Evolutionary conservation across 352 stramenopile genomes (phyloP), one percentile per base, ranked within the genome.

Genomic region (Achlya hypogyna): DNA sequence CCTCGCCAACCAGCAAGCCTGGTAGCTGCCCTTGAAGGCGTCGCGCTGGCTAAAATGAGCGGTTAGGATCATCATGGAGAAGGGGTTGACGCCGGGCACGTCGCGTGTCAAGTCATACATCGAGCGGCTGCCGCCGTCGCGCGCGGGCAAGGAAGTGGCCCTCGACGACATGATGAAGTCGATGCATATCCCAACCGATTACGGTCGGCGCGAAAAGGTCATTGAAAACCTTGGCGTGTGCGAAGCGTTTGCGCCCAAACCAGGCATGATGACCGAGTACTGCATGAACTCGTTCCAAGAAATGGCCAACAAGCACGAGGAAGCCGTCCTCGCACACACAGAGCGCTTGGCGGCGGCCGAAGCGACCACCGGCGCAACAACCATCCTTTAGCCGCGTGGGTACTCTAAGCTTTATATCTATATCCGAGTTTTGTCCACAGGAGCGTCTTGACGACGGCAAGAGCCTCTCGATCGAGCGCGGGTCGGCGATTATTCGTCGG

Each of bases 131-230:
- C 38, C 60, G 12, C 60, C 60, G 23, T 42, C 51, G 31, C 60
- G 60, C 32, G 60, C 60, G 10, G 60, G 60, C 12, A 58, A 67
- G 34, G 27, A 58, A 14, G 60, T 67, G 25, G 40, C 42, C 2
- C 23, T 67, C 3, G 60, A 67, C 23, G 60, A 67, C 40, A 67
- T 67, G 60, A 67, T 67, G 60, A 67, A 67, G 35, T 58, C 60
- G 34, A 58, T 67, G 60, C 60, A 67, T 23, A 54, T 67, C 28
- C 60, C 60, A 5, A 58, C 28, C 22, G 14, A 35, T 22, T 67
- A 58, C 22, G 60, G 23, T 23, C 25, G 31, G 8, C 49, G 49
- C 10, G 49, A 56, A 38, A 45, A 45, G 38, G 10, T 20, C 49
- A 35, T 56, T 20, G 49, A 56, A 20, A 56, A 35, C 31, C 14